phyloP scores from a whole-genome alignment of 768 basidiomycete species.

The Neoboletus magnificus region DNA sequence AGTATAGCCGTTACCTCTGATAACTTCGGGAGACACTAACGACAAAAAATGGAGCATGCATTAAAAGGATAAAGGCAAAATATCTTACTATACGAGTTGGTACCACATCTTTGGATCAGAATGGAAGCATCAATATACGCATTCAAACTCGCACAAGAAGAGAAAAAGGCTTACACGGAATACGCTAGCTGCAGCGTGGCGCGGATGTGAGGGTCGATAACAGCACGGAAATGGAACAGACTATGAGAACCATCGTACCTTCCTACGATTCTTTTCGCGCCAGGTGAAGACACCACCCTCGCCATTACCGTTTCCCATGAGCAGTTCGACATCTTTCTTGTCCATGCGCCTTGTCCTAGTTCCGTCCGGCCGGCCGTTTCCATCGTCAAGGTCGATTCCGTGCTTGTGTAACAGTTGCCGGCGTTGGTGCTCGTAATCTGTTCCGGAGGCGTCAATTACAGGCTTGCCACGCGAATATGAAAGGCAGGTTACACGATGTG shows the following conservation, averaged over 20 bases:
- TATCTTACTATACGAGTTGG: constrained; percentile 79
- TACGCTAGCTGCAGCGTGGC: constrained; percentile 65
- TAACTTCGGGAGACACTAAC: constrained; percentile 86
- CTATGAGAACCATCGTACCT: constrained; percentile 50
- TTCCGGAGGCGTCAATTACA: constrained; percentile 14
- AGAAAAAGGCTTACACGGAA: constrained; percentile 64
- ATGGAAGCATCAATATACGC: constrained; percentile 25
- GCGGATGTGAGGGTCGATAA: constrained; percentile 22
- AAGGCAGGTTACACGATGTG: constrained; percentile 62
- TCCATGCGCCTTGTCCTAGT: constrained; percentile 76
- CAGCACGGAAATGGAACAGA: constrained; percentile 28
- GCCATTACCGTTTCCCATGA: constrained; percentile 82
- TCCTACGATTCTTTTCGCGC: constrained; percentile 90
- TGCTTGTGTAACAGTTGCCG: constrained; percentile 85
- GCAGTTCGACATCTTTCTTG: constrained; percentile 74
- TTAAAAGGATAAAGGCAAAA: constrained; percentile 25
- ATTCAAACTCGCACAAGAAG: constrained; percentile 10
- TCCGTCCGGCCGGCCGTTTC: constrained; percentile 59
- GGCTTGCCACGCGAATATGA: constrained; percentile 3
- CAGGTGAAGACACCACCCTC: constrained; percentile 88
- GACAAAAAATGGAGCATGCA: constrained; percentile 24
- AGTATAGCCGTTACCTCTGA: constrained; percentile 87
- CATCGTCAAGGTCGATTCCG: constrained; percentile 91
- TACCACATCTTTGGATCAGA: constrained; percentile 62
- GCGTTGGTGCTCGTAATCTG: constrained; percentile 94